Evolutionary conservation across 2,329 filamentous ascomycete species (phyloP).

Genomic region (Monosporascus sp.): DNA sequence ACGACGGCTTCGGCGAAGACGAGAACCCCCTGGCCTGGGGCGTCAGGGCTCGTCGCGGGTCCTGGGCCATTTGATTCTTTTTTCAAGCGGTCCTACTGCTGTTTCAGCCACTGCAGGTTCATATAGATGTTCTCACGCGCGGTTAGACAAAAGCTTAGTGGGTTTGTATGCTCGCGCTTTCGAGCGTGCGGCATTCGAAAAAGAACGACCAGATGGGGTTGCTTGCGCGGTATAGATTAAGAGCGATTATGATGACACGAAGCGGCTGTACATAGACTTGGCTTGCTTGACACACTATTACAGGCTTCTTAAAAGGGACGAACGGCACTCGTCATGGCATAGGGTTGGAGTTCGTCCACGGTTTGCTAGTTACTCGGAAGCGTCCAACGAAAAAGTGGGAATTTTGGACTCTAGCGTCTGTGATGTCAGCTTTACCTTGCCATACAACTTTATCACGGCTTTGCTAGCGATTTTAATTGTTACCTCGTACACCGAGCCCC

Average conservation of each 20-base stretch:
- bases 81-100: background rate
- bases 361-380: background rate
- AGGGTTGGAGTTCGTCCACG: background rate
- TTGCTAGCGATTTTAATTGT: too few relatives aligned
- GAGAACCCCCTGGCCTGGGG: conserved; percentile 61
- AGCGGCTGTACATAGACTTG: background rate
- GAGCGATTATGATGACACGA: too few relatives aligned
- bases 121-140: too few relatives aligned
- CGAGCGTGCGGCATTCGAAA: background rate
- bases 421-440: too few relatives aligned
- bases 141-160: too few relatives aligned
- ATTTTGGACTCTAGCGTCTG: too few relatives aligned
- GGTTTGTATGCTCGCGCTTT: background rate
- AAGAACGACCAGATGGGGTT: background rate
- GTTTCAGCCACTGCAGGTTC: background rate
- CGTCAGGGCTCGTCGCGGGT: conserved; percentile 59
- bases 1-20: conserved; percentile 51
- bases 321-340: background rate
- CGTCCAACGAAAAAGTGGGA: too few relatives aligned
- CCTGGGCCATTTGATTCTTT: conserved; percentile 59
- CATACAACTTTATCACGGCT: too few relatives aligned
- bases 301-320: background rate
- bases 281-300: background rate
- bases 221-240: background rate
- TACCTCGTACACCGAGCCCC: too few relatives aligned